Conservation (phyloP, 306 rosid genomes). For the Malus asiatica region DNA sequence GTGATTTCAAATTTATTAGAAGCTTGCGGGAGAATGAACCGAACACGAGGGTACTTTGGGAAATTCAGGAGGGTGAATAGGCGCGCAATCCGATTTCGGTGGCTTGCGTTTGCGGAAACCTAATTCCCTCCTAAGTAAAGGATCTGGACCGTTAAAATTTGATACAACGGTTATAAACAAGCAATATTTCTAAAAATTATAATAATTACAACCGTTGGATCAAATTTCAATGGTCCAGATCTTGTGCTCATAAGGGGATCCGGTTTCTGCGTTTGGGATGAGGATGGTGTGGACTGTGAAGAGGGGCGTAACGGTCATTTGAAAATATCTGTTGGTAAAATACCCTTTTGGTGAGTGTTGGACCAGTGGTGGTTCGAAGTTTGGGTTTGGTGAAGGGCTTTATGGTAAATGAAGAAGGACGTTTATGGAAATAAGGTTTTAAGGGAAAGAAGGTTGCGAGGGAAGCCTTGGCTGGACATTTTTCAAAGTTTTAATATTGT, state of each 20-base stretch:
- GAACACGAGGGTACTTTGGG: conserved; percentile 5
- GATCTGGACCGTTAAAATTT: rapidly evolving
- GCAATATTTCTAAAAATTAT: too few relatives aligned
- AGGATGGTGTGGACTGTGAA: neutral
- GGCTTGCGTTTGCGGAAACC: neutral
- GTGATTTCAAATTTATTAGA: conserved; percentile 33
- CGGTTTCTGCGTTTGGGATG: neutral
- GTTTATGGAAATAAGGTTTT: neutral
- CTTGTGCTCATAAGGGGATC: too few relatives aligned
- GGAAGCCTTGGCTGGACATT: conserved; percentile 17
- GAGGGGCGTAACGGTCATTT: neutral
- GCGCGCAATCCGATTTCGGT: neutral
- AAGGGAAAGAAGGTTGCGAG: conserved; percentile 10
- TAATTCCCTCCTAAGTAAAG: rapidly evolving
- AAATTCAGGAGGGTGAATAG: neutral
- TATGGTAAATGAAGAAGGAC: neutral
- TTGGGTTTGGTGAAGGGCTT: neutral
- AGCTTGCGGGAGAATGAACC: conserved; percentile 44
- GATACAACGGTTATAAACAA: too few relatives aligned
- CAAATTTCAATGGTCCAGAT: too few relatives aligned
- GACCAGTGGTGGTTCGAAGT: too few relatives aligned
- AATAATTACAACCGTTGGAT: too few relatives aligned
- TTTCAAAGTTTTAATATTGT: neutral
- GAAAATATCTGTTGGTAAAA: neutral
- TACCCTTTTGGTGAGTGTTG: neutral